A percentile compares a stretch with the other conserved stretches of the same genome.
phyloP scores from a whole-genome alignment of 2,329 filamentous ascomycete species.

The Aspergillus hiratsukae region DNA sequence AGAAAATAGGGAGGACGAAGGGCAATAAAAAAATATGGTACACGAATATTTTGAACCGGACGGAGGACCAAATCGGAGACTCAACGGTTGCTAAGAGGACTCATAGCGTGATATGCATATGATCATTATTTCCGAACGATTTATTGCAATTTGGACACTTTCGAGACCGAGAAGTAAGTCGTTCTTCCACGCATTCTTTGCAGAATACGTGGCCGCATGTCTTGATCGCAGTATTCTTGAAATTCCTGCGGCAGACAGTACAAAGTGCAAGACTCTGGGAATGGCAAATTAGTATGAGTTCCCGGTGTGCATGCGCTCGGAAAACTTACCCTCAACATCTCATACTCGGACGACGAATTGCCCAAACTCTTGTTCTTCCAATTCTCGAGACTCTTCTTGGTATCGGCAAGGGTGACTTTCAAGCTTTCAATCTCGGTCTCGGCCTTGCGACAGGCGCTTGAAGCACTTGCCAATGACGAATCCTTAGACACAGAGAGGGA shows the following conservation, averaged over 20 bases:
- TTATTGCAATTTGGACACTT: slow-evolving; percentile 94
- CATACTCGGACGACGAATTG: slow-evolving; percentile 76
- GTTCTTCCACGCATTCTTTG: slow-evolving; percentile 81
- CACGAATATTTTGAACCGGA: slow-evolving; percentile 15
- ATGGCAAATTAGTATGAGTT: slow-evolving; percentile 12
- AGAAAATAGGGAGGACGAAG: slow-evolving; percentile 10
- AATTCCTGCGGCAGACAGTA: slow-evolving; percentile 84
- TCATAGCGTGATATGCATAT: slow-evolving; percentile 61
- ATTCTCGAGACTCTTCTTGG: slow-evolving; percentile 75
- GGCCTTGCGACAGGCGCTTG: slow-evolving; percentile 55
- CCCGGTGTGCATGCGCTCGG: background rate
- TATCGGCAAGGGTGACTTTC: slow-evolving; percentile 70
- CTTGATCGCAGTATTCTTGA: slow-evolving; percentile 91
- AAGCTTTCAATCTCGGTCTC: slow-evolving; percentile 74
- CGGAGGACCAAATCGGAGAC: slow-evolving; percentile 8
- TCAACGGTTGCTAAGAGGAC: slow-evolving; percentile 3
- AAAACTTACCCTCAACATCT: slow-evolving; percentile 74
- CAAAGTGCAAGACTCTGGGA: slow-evolving; percentile 71
- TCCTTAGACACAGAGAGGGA: slow-evolving; percentile 74
- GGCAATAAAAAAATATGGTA: slow-evolving; percentile 30
- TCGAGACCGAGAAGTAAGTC: slow-evolving; percentile 81
- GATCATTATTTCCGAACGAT: slow-evolving; percentile 85
- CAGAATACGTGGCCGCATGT: slow-evolving; percentile 96
- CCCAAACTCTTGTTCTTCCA: slow-evolving; percentile 80
- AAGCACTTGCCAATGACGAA: slow-evolving; percentile 59